A percentile compares a stretch with the other conserved stretches of the same genome.
Evolutionary conservation across 257 asterid species (phyloP).

Genomic region (Primulina eburnea): DNA sequence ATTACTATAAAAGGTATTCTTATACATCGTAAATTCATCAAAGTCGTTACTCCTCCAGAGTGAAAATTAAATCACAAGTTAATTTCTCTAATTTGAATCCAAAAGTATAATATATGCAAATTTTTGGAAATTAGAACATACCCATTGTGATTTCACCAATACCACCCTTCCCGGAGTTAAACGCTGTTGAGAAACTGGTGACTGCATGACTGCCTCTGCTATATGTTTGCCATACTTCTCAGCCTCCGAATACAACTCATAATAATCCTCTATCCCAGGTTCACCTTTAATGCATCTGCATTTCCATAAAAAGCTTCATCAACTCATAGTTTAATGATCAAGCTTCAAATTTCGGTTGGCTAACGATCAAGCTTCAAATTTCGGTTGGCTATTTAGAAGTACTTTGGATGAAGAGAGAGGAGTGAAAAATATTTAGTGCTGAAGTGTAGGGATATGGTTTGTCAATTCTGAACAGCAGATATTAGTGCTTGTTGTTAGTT

Average conservation of each 20-base stretch:
- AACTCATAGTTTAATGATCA: constrained; percentile 17
- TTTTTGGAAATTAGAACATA: constrained; percentile 35
- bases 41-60: not conserved
- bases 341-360: constrained; percentile 17
- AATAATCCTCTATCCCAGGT: constrained; percentile 94
- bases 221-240: constrained; percentile 47
- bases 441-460: constrained; percentile 1
- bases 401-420: constrained; percentile 11
- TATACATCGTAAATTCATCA: constrained; percentile 17
- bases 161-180: constrained; percentile 86
- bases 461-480: not conserved
- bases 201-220: constrained; percentile 75
- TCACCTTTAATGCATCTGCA: constrained; percentile 96
- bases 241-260: constrained; percentile 67
- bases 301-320: constrained; percentile 17
- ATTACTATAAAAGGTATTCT: not conserved
- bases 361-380: constrained; percentile 19
- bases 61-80: not conserved
- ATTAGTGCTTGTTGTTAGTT: not conserved
- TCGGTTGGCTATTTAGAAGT: constrained; percentile 5
- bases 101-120: constrained; percentile 15
- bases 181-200: constrained; percentile 58
- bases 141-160: constrained; percentile 73
- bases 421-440: not conserved
- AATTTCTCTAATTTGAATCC: constrained; percentile 17